A percentile compares a stretch with the other conserved stretches of the same genome.
phyloP scores from a whole-genome alignment of 306 rosid genomes.

The Astragalus glycyphyllos region DNA sequence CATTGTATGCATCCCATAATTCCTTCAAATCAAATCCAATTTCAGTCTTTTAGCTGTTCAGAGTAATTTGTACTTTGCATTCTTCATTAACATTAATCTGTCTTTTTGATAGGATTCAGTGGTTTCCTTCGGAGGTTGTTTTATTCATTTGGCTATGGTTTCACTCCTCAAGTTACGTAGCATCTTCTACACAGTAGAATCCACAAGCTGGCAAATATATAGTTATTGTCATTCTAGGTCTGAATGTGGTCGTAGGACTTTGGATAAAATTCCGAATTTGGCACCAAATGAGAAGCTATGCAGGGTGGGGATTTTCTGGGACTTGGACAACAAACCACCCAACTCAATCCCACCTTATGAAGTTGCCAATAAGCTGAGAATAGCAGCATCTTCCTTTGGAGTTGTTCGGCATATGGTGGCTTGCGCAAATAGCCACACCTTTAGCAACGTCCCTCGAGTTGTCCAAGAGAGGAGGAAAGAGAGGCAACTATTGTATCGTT shows the following conservation, averaged over 20 bases:
- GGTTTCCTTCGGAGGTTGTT: conserved; percentile 9
- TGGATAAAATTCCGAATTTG: conserved; percentile 26
- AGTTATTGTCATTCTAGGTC: conserved; percentile 47
- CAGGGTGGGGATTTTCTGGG: conserved; percentile 85
- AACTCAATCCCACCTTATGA: conserved; percentile 68
- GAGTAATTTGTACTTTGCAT: neutral
- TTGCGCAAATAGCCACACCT: conserved; percentile 66
- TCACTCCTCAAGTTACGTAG: conserved; percentile 45
- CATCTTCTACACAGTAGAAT: conserved; percentile 25
- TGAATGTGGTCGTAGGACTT: conserved; percentile 20
- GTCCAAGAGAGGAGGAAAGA: conserved; percentile 60
- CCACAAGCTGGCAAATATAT: neutral
- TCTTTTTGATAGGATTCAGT: conserved; percentile 23
- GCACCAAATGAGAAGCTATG: conserved; percentile 37
- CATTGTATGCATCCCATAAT: neutral
- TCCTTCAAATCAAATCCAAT: neutral
- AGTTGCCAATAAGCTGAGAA: conserved; percentile 74
- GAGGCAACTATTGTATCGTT: conserved; percentile 51
- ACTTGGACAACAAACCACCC: conserved; percentile 84
- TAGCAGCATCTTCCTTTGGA: conserved; percentile 73
- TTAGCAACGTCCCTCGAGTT: conserved; percentile 58
- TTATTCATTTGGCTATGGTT: conserved; percentile 40
- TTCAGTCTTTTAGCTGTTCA: neutral
- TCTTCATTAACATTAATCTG: neutral
- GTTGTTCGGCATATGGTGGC: conserved; percentile 70